Base-by-base conservation (phyloP, 1,284 basidiomycete genomes). In the Boletus mariae region DNA sequence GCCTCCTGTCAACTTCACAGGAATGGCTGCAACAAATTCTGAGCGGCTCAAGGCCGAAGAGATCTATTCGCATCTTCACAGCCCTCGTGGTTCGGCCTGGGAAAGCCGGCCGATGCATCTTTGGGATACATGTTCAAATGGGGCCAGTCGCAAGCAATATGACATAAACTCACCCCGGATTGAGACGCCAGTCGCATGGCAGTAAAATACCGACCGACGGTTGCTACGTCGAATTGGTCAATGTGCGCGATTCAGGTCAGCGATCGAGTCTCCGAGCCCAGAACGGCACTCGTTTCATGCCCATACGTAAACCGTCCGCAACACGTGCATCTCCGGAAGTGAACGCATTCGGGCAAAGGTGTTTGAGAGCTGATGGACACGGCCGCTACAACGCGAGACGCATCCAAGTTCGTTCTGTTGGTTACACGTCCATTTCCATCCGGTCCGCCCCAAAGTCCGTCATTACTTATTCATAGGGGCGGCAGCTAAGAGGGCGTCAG, bases 241-340 rank as follows among this genome's bases (percentile, higher is more conserved):
- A 47, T 35, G 44, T 20, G 53, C 25, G 46, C 56, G 57, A 61
- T 69, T 62, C 47, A 53, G 57, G 67, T 66, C 55, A 59, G 45
- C 55, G 60, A 66, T 68, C 62, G 65, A 51, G 56, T 61, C 51
- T 35, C 65, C 56, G 61, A 55, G 52, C 48, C 63, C 58, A 67
- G 59, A 66, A 64, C 40, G 46, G 40, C 40, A 45, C 42, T 50
- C 48, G 54, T 55, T 44, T 45, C 48, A 57, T 46, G 43, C 32
- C 28, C 34, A 50, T 45, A 69, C 64, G 64, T 66, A 66, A 66
- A 34, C 31, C 43, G 53, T 47, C 53, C 43, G 49, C 49, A 46
- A 56, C 64, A 69, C 62, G 67, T 68, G 64, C 23, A 55, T 43
- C 20, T 52, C 49, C 58, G 57, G 62, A 68, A 63, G 62, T 66